These are phyloP conservation scores for Crataegus laevigata DNA, from an alignment of 306 rosid genomes.

Conservation along the genomic window DNA sequence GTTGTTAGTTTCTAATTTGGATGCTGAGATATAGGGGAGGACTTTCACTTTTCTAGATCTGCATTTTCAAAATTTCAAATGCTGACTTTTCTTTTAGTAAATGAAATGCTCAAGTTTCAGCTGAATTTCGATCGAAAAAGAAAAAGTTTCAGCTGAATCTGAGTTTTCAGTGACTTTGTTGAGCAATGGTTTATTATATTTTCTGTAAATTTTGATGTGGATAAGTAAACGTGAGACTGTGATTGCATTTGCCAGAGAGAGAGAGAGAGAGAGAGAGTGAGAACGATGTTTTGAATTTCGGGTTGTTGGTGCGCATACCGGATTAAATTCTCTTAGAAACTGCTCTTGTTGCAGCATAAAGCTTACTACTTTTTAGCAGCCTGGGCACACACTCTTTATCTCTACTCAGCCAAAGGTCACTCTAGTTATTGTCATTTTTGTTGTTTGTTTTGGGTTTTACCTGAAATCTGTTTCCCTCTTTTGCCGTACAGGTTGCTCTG, in stretches of 20 bases:
- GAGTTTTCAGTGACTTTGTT: neutral
- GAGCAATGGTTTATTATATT: neutral
- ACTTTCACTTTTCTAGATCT: constrained; percentile 16
- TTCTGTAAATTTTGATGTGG: neutral
- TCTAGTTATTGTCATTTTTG: neutral
- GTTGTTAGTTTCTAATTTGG: neutral
- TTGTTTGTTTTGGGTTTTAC: neutral
- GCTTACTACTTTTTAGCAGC: neutral
- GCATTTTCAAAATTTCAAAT: neutral
- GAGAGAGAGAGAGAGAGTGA: neutral
- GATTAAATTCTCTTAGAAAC: neutral
- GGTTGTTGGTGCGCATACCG: neutral
- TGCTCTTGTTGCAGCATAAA: neutral
- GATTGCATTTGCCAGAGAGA: too few species aligned
- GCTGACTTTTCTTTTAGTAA: neutral
- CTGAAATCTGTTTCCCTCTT: neutral
- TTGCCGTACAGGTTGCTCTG: constrained; percentile 16
- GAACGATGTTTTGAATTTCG: neutral
- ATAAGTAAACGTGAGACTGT: neutral
- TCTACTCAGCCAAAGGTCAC: neutral
- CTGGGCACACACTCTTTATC: neutral
- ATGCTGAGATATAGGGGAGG: neutral
- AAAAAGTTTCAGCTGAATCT: neutral
- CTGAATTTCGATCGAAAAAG: neutral
- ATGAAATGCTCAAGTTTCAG: neutral